These are phyloP conservation scores for Phycomyces blakesleeanus DNA, from an alignment of 192 early-diverging fungal species.

Conservation along the genomic window DNA sequence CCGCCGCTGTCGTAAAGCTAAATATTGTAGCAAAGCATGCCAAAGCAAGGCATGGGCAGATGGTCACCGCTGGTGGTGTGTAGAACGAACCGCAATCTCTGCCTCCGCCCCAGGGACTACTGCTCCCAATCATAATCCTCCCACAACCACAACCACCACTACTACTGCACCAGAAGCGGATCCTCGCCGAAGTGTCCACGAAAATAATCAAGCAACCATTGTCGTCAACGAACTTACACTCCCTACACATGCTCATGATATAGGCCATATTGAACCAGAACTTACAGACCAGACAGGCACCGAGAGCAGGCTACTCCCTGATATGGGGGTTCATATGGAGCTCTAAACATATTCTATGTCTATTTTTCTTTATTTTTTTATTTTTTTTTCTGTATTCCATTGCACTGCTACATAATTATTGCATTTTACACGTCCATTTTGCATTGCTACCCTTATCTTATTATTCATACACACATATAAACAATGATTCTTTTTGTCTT, in stretches of 20 bases:
- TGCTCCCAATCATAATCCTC: neutral
- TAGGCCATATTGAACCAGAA: neutral
- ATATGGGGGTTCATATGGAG: too few species aligned
- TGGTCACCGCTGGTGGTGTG: conserved; percentile 81
- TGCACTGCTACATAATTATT: too few species aligned
- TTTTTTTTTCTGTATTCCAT: too few species aligned
- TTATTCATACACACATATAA: too few species aligned
- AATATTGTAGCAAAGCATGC: conserved; percentile 80
- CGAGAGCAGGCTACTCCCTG: too few species aligned
- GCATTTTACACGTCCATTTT: too few species aligned
- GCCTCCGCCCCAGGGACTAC: neutral
- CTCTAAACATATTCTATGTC: too few species aligned
- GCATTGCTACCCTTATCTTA: too few species aligned
- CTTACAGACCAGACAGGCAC: too few species aligned
- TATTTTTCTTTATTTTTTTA: too few species aligned
- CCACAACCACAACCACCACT: neutral
- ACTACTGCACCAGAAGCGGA: neutral
- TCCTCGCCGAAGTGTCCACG: neutral
- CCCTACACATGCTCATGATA: neutral
- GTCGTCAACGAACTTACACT: neutral
- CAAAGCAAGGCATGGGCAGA: conserved; percentile 74
- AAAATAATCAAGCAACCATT: neutral
- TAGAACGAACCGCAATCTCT: conserved; percentile 38
- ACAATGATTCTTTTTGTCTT: too few species aligned
- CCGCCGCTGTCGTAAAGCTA: conserved; percentile 79